Conservation (phyloP, 78 protist species). For the Kipferlia bialata region DNA sequence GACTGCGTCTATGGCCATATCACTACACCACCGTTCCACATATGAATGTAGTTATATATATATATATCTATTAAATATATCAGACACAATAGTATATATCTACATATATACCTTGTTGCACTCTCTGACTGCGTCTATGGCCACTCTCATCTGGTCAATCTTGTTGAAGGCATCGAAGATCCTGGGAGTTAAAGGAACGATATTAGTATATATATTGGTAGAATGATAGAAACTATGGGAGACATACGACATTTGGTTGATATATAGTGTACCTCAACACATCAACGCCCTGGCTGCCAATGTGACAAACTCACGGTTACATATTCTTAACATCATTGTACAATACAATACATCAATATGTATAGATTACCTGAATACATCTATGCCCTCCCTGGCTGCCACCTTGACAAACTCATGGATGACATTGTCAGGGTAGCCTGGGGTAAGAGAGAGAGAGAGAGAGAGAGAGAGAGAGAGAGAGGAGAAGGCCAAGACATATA, state of each 20-base stretch:
- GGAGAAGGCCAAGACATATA: no score
- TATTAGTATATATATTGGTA: constrained; percentile 47
- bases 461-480: no score
- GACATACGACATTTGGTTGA: background rate
- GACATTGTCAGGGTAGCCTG: constrained; percentile 78
- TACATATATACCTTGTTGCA: background rate
- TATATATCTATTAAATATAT: no score
- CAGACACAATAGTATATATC: background rate
- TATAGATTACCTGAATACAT: background rate
- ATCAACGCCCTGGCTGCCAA: no score
- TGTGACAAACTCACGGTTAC: background rate
- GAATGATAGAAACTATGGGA: background rate
- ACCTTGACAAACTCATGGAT: background rate
- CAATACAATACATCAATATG: constrained; percentile 37
- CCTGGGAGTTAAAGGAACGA: no score
- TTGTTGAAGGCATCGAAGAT: constrained; percentile 74
- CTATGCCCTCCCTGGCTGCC: background rate
- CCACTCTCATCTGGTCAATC: constrained; percentile 41
- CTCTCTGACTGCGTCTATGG: no score
- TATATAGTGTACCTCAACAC: background rate
- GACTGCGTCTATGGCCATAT: background rate
- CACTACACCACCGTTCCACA: constrained; percentile 59
- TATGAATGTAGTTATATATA: no score
- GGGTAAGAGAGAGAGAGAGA: no score
- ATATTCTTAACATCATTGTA: constrained; percentile 24